These are phyloP conservation scores for Pleoardoris graminearum DNA, from an alignment of 2,329 filamentous ascomycete species.

Conservation along the genomic window DNA sequence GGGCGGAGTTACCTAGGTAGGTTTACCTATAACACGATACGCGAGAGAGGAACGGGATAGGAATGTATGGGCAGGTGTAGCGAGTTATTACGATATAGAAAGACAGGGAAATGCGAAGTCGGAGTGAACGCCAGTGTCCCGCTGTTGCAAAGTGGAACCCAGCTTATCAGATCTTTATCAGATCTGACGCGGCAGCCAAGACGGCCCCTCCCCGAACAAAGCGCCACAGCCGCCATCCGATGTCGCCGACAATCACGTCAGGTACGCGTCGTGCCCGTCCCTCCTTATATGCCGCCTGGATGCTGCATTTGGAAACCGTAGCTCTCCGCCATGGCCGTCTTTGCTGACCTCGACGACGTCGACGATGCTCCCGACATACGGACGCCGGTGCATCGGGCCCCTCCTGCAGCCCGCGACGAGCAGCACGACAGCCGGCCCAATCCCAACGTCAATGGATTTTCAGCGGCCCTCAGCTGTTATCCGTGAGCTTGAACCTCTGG, in stretches of 20 bases:
- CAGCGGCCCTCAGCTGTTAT: conserved; percentile 67
- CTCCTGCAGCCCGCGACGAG: conserved; percentile 10
- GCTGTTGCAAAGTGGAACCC: not conserved
- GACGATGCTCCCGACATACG: conserved; percentile 24
- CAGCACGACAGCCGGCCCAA: conserved; percentile 40
- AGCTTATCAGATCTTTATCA: conserved; percentile 4
- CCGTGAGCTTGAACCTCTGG: conserved; percentile 59
- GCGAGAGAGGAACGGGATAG: no score
- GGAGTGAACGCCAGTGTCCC: not conserved
- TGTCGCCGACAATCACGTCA: not conserved
- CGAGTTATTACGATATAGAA: no score
- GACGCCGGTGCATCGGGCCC: conserved; percentile 37
- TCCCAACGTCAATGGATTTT: conserved; percentile 63
- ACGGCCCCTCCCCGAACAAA: conserved; percentile 7
- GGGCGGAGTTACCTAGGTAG: no score
- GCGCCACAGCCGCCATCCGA: conserved; percentile 4
- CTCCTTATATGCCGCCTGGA: conserved; percentile 36
- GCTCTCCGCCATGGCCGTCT: conserved; percentile 47
- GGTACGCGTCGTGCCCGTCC: conserved; percentile 8
- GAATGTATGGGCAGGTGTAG: no score
- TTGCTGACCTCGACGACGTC: conserved; percentile 50
- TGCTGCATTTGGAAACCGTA: conserved; percentile 24
- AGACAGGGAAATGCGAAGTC: no score
- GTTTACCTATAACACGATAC: no score
- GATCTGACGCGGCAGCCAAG: conserved; percentile 10